A percentile compares a stretch with the other conserved stretches of the same genome.
Conservation (phyloP, 805 yeast species). For the Suhomyces xylopsoci region DNA sequence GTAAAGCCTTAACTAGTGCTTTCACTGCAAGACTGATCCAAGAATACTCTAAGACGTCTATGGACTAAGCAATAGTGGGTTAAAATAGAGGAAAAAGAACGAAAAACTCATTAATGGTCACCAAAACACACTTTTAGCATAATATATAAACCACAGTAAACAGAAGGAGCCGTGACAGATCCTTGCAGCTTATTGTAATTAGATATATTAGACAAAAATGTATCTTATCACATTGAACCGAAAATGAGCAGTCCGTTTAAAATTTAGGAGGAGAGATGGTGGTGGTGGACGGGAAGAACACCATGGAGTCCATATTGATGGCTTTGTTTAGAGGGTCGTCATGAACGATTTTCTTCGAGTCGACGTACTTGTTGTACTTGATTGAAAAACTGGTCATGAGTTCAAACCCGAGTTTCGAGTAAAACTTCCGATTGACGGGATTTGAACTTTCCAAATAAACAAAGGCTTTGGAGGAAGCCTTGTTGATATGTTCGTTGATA, state of each 20-base stretch:
- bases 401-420: constrained; percentile 51
- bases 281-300: constrained; percentile 6
- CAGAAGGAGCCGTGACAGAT: constrained; percentile 10
- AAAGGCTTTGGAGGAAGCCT: constrained; percentile 19
- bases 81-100: background rate
- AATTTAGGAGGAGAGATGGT: constrained; percentile 5
- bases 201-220: constrained; percentile 17
- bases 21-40: background rate
- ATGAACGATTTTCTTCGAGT: constrained; percentile 7
- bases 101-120: constrained; percentile 3
- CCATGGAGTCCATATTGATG: constrained; percentile 16
- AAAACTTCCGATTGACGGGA: constrained; percentile 50
- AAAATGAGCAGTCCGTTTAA: constrained; percentile 5
- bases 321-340: constrained; percentile 11
- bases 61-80: too few relatives aligned
- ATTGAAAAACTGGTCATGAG: constrained; percentile 31
- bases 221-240: constrained; percentile 9
- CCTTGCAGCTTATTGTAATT: constrained; percentile 15
- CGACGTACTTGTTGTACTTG: constrained; percentile 22
- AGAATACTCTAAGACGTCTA: background rate
- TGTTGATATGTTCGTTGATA: constrained; percentile 43
- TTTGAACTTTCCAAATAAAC: constrained; percentile 57
- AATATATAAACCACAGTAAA: constrained; percentile 17
- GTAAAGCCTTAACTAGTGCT: background rate
- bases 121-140: constrained; percentile 14